These are phyloP conservation scores for Chaetothyriales sp. DNA, from an alignment of 2,329 filamentous ascomycete genomes.

Conservation along the genomic window DNA sequence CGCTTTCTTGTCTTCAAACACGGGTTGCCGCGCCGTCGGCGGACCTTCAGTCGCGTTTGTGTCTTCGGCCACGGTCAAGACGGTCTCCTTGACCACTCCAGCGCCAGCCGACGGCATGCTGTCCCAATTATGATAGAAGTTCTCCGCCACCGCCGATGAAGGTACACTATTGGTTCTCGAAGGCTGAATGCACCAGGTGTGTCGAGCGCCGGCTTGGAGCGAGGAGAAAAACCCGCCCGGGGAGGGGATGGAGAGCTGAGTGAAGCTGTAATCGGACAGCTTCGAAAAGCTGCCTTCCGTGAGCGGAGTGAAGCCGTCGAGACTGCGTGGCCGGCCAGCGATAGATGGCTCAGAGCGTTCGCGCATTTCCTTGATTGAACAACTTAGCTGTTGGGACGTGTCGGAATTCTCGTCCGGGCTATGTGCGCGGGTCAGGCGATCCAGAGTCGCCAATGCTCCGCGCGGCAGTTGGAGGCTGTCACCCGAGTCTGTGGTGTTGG, in stretches of 20 bases:
- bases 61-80: slow-evolving; percentile 45
- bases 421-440: slow-evolving; percentile 51
- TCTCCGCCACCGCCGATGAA: slow-evolving; percentile 80
- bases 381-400: slow-evolving; percentile 18
- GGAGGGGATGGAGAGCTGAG: slow-evolving; percentile 75
- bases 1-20: slow-evolving; percentile 9
- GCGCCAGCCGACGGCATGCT: slow-evolving; percentile 8
- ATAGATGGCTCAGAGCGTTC: slow-evolving; percentile 38
- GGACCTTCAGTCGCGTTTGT: slow-evolving; percentile 44
- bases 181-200: slow-evolving; percentile 56
- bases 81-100: slow-evolving; percentile 47
- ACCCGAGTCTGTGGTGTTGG: slow-evolving; percentile 20
- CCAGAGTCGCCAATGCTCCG: slow-evolving; percentile 65
- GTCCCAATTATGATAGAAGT: slow-evolving; percentile 76
- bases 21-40: slow-evolving; percentile 43
- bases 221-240: slow-evolving; percentile 86
- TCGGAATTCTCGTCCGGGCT: slow-evolving; percentile 28
- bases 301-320: slow-evolving; percentile 34
- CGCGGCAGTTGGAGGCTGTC: slow-evolving; percentile 60
- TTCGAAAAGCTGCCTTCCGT: slow-evolving; percentile 26
- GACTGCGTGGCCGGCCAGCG: slow-evolving; percentile 32
- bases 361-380: slow-evolving; percentile 40
- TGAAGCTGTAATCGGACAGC: slow-evolving; percentile 56
- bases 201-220: slow-evolving; percentile 58
- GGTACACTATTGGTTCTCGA: slow-evolving; percentile 31